These are phyloP conservation scores for Agaricales sp. DNA, from an alignment of 1,284 basidiomycete genomes.

Conservation along the genomic window DNA sequence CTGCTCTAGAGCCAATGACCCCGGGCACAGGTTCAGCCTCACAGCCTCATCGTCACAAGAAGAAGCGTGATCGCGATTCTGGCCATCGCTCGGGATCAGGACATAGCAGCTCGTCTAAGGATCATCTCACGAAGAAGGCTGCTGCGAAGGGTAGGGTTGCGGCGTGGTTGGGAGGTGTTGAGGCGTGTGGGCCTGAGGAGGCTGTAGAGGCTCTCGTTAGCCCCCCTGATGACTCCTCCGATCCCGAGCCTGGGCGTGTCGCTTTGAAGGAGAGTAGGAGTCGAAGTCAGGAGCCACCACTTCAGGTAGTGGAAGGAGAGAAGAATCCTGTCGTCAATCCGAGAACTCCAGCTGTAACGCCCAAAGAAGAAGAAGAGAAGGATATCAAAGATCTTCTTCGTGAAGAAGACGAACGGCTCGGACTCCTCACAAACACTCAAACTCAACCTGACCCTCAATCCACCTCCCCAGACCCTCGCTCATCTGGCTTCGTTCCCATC, in stretches of 20 bases:
- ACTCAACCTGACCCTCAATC: constrained; percentile 15
- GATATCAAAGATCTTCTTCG: constrained; percentile 9
- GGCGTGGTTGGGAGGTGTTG: constrained; percentile 64
- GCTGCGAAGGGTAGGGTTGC: constrained; percentile 61
- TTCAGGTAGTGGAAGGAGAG: neutral
- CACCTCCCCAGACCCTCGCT: constrained; percentile 47
- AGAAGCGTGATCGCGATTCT: neutral
- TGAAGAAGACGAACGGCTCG: constrained; percentile 9
- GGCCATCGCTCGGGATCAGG: neutral
- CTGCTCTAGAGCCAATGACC: constrained; percentile 2
- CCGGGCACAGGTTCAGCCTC: neutral
- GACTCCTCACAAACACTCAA: constrained; percentile 17
- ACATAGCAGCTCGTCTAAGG: neutral
- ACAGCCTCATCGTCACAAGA: neutral
- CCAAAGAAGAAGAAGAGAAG: neutral
- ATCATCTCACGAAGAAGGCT: constrained; percentile 25
- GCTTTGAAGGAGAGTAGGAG: neutral
- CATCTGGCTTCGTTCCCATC: constrained; percentile 63
- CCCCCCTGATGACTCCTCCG: constrained; percentile 8
- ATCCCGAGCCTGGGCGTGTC: neutral
- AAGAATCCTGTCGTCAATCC: neutral
- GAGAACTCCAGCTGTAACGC: neutral
- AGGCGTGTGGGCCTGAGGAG: constrained; percentile 31
- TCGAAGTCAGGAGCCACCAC: neutral
- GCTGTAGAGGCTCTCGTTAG: constrained; percentile 29